Base-by-base conservation (phyloP, 805 yeast genomes). In the Ogataea naganishii region DNA sequence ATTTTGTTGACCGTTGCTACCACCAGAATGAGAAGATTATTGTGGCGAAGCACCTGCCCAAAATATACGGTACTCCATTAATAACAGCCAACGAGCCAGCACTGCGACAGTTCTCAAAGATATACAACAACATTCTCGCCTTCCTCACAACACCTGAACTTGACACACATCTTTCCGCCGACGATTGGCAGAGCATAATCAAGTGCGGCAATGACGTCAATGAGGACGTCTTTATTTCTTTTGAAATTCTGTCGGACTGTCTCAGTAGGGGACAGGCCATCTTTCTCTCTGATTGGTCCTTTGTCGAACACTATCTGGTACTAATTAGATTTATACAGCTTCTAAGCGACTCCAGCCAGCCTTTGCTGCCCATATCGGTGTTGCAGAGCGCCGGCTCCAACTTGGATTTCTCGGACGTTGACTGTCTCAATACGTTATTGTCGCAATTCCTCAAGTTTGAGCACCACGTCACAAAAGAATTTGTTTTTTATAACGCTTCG, bases 201-300 rank as follows among this genome's bases (percentile, higher is more conserved):
- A 39, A 34, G 29, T 45, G 50, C 18, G 40, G 38, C 9, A 33
- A 39, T 19, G 38, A 52, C 21, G 30, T 53, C 11, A 41, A 45
- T 18, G 35, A 39, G 7, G 49, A 45, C 20, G 45, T 55, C 0
- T 35, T 37, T 12, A 15, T 47, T 18, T 52, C 58, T 28, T 61
- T 72, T 2, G 72, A 66, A 22, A 62, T 72, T 16, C 46, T 72
- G 17, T 53, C 51, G 25, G 58, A 62, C 27, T 68, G 75, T 40
- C 51, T 72, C 20, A 54, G 52, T 25, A 47, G 75, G 23, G 62
- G 66, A 40, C 79, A 71, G 47, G 29, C 56, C 10, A 39, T 72
- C n/a, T 63, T 65, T 58, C 57, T 72, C 17, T 67, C 69, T 23
- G 78, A 72, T 49, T 72, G 72, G 66, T 68, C 72, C 32, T 55